Conservation (phyloP, 73 alveolate genomes). For the Tetrahymena borealis region DNA sequence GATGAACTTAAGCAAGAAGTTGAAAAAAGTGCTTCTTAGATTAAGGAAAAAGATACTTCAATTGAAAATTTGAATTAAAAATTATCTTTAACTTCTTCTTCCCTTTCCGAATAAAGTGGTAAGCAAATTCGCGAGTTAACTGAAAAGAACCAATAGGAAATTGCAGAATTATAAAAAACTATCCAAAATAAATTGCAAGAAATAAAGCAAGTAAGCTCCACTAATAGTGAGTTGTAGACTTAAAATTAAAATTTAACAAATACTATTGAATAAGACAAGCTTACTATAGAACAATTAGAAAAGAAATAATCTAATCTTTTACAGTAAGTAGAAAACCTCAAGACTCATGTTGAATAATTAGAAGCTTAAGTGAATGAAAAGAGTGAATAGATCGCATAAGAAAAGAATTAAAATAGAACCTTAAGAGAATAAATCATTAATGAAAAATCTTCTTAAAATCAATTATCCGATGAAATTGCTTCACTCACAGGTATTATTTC, state of each 20-base stretch:
- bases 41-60: not conserved
- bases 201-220: not conserved
- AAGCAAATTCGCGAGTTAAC: not conserved
- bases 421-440: not conserved
- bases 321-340: not conserved
- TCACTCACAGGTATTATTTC: not conserved
- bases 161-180: not conserved
- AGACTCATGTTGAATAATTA: not conserved
- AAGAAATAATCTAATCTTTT: not conserved
- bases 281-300: not conserved
- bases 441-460: not conserved
- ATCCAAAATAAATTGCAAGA: not conserved
- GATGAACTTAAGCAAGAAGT: not conserved
- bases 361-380: not conserved
- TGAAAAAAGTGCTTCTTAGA: not conserved
- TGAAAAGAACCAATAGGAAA: not conserved
- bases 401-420: not conserved
- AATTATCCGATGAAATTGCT: not conserved
- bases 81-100: not conserved
- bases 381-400: not conserved
- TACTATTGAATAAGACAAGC: not conserved
- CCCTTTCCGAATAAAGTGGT: not conserved
- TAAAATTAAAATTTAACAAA: not conserved
- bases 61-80: not conserved
- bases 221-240: not conserved